Evolutionary conservation across 495 filamentous ascomycete species (phyloP).

Genomic region (Annulohypoxylon nitens): DNA sequence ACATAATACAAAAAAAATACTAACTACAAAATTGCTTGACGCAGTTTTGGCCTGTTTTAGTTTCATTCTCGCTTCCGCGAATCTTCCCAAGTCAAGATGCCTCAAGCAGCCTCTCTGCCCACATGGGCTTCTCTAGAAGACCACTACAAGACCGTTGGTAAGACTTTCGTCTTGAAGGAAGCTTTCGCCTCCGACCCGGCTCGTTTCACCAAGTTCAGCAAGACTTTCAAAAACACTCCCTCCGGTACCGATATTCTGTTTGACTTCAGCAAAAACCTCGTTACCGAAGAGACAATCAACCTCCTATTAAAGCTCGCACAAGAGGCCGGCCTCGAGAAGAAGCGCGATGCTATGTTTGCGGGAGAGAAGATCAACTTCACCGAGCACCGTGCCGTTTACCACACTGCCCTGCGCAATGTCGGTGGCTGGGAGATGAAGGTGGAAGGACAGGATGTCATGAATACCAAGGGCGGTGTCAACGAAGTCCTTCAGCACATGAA

Average conservation of each 20-base stretch:
- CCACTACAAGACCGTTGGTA: constrained; percentile 85
- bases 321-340: constrained; percentile 89
- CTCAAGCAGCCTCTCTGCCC: constrained; percentile 81
- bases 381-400: constrained; percentile 95
- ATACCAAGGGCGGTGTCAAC: constrained; percentile 78
- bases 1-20: constrained; percentile 24
- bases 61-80: not conserved
- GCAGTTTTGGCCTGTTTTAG: constrained; percentile 11
- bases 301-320: constrained; percentile 89
- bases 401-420: constrained; percentile 91
- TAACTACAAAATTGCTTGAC: constrained; percentile 34
- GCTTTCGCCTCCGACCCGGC: constrained; percentile 88
- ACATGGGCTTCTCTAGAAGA: constrained; percentile 90
- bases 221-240: constrained; percentile 79
- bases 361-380: constrained; percentile 99
- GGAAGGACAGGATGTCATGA: constrained; percentile 94
- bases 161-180: constrained; percentile 91
- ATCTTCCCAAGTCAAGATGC: constrained; percentile 53
- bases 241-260: constrained; percentile 82
- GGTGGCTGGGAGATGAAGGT: constrained; percentile 89
- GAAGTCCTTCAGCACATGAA: constrained; percentile 95
- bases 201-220: constrained; percentile 92
- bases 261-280: constrained; percentile 99
- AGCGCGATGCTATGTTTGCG: constrained; percentile 95
- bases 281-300: constrained; percentile 91